phyloP scores from a whole-genome alignment of 2,329 filamentous ascomycete genomes.

The Biscogniauxia marginata region DNA sequence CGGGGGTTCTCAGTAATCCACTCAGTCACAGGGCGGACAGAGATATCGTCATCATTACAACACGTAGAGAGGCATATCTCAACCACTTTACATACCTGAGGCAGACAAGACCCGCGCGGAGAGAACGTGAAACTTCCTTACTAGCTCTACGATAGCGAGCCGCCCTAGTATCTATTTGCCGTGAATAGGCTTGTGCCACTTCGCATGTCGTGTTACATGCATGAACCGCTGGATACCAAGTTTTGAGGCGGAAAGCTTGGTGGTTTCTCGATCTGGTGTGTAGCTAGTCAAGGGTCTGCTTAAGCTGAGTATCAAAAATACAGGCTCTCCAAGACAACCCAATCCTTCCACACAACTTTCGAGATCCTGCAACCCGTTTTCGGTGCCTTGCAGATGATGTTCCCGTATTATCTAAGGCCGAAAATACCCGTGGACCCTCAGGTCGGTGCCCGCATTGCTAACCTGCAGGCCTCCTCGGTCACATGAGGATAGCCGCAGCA shows the following conservation, averaged over 20 bases:
- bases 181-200: not conserved
- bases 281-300: not conserved
- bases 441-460: not conserved
- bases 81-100: no score
- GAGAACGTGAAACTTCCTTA: not conserved
- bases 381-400: slow-evolving; percentile 18
- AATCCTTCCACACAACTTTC: slow-evolving; percentile 1
- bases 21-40: not conserved
- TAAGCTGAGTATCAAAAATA: not conserved
- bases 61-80: no score
- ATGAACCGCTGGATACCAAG: not conserved
- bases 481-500: not conserved
- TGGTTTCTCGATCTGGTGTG: not conserved
- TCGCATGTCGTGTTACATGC: not conserved
- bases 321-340: slow-evolving; percentile 1
- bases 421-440: not conserved
- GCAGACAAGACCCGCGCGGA: not conserved
- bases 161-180: not conserved
- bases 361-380: slow-evolving; percentile 14
- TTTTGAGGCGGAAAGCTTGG: not conserved
- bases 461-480: not conserved
- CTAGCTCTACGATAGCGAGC: not conserved
- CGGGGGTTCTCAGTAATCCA: not conserved
- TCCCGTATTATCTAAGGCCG: slow-evolving; percentile 14
- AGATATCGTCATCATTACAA: no score